These are phyloP conservation scores for Aspergillus piperis DNA, from an alignment of 2,329 filamentous ascomycete genomes.

Conservation along the genomic window DNA sequence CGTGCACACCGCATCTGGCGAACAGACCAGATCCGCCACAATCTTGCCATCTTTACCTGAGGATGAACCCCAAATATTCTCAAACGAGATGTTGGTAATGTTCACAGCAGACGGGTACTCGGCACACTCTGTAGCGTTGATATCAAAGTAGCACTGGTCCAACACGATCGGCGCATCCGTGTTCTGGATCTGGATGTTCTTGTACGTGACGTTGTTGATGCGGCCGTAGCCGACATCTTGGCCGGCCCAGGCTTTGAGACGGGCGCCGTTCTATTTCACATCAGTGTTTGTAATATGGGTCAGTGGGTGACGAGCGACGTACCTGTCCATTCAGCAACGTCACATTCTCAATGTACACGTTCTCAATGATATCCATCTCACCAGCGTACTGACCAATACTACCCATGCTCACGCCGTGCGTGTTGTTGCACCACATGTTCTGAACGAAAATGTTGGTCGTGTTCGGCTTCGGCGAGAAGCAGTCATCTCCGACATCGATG, in stretches of 20 bases:
- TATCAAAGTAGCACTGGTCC: conserved; percentile 65
- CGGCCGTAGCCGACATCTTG: conserved; percentile 60
- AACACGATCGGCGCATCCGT: conserved; percentile 61
- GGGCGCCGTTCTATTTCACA: conserved; percentile 54
- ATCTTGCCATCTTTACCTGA: conserved; percentile 58
- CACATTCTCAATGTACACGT: conserved; percentile 62
- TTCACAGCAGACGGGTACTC: conserved; percentile 59
- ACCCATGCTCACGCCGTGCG: conserved; percentile 60
- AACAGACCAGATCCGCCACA: conserved; percentile 59
- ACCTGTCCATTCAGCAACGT: conserved; percentile 56
- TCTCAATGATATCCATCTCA: conserved; percentile 57
- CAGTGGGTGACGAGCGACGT: background rate
- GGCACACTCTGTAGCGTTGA: conserved; percentile 54
- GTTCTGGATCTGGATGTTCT: conserved; percentile 61
- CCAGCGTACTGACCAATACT: conserved; percentile 60
- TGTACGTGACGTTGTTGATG: conserved; percentile 64
- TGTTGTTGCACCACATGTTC: conserved; percentile 63
- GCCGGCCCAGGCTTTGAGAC: conserved; percentile 65
- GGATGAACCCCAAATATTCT: conserved; percentile 60
- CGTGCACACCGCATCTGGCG: conserved; percentile 58
- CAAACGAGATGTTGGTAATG: conserved; percentile 60
- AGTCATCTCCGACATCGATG: conserved; percentile 61
- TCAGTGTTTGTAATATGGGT: background rate
- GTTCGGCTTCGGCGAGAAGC: conserved; percentile 63
- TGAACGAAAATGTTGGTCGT: conserved; percentile 59